Conservation (phyloP, 352 stramenopile genomes). For the Nothophytophthora sp. region DNA sequence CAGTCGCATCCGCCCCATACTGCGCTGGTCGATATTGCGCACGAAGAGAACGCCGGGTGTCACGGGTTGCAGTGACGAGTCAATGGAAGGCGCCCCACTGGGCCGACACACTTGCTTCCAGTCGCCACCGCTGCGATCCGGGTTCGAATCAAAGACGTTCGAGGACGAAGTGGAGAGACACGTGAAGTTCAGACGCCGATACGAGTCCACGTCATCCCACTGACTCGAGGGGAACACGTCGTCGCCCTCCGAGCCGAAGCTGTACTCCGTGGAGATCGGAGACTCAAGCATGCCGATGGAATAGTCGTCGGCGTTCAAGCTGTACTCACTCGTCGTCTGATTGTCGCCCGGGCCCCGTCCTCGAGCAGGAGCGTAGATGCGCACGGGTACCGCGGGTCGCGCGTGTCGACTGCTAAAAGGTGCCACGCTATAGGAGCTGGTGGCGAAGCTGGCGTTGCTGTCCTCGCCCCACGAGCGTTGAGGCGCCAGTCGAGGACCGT, state of each 20-base stretch:
- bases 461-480: slow-evolving; percentile 21
- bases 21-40: slow-evolving; percentile 12
- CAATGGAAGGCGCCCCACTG: slow-evolving; percentile 4
- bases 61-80: slow-evolving; percentile 6
- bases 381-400: slow-evolving; percentile 12
- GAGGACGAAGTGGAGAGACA: slow-evolving; percentile 29
- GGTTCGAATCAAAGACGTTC: slow-evolving; percentile 29
- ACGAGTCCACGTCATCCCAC: slow-evolving; percentile 32
- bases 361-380: slow-evolving; percentile 22
- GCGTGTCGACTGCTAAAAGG: slow-evolving; percentile 22
- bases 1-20: slow-evolving; percentile 20
- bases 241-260: slow-evolving; percentile 23
- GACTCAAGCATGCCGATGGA: slow-evolving; percentile 35
- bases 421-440: slow-evolving; percentile 21
- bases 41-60: slow-evolving; percentile 24
- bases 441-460: slow-evolving; percentile 7
- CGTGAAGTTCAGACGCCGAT: slow-evolving; percentile 23
- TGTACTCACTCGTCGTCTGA: slow-evolving; percentile 20
- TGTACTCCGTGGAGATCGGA: slow-evolving; percentile 29
- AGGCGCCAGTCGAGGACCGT: slow-evolving; percentile 6
- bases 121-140: slow-evolving; percentile 1
- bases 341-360: slow-evolving; percentile 10
- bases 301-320: slow-evolving; percentile 31
- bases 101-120: slow-evolving; percentile 30
- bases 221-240: slow-evolving; percentile 17